A percentile compares a stretch with the other conserved stretches of the same genome.
phyloP scores from a whole-genome alignment of 345 rosid genomes.

The Lepidium sativum region DNA sequence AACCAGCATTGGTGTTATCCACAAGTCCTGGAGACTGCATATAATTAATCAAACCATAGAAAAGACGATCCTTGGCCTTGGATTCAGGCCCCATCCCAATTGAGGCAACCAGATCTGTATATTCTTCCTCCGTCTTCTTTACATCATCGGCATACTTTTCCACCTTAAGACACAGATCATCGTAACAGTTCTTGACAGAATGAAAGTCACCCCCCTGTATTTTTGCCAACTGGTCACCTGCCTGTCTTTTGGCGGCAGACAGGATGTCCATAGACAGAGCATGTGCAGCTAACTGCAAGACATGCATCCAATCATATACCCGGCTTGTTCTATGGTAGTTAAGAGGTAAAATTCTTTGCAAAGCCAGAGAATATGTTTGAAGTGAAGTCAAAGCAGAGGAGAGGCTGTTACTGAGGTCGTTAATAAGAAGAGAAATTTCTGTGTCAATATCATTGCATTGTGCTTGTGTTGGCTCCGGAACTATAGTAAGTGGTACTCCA shows the following conservation, averaged over 20 bases:
- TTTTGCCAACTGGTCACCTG: conserved; percentile 55
- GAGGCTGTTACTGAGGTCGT: conserved; percentile 59
- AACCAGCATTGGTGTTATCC: conserved; percentile 39
- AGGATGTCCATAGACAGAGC: conserved; percentile 59
- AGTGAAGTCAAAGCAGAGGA: conserved; percentile 56
- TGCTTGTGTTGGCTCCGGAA: conserved; percentile 90
- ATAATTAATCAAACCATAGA: conserved; percentile 58
- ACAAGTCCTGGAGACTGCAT: conserved; percentile 53
- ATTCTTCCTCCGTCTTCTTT: conserved; percentile 51
- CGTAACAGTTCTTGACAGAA: conserved; percentile 42
- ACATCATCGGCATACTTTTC: conserved; percentile 55
- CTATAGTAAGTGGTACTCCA: conserved; percentile 75
- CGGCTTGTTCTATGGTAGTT: conserved; percentile 67
- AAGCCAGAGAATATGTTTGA: conserved; percentile 62
- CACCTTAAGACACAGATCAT: conserved; percentile 49
- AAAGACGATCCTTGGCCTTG: conserved; percentile 66
- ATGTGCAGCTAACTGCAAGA: conserved; percentile 64
- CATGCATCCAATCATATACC: conserved; percentile 76
- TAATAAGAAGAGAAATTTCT: conserved; percentile 60
- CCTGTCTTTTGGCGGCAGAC: conserved; percentile 66
- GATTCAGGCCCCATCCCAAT: conserved; percentile 53
- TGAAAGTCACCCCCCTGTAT: conserved; percentile 39
- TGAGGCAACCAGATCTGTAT: conserved; percentile 53
- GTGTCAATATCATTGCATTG: conserved; percentile 75
- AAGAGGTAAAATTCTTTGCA: conserved; percentile 76